Percentiles rank a stretch among this genome's conserved stretches.
Conservation (phyloP, 129 eudicot genomes). For the Lonicera japonica region DNA sequence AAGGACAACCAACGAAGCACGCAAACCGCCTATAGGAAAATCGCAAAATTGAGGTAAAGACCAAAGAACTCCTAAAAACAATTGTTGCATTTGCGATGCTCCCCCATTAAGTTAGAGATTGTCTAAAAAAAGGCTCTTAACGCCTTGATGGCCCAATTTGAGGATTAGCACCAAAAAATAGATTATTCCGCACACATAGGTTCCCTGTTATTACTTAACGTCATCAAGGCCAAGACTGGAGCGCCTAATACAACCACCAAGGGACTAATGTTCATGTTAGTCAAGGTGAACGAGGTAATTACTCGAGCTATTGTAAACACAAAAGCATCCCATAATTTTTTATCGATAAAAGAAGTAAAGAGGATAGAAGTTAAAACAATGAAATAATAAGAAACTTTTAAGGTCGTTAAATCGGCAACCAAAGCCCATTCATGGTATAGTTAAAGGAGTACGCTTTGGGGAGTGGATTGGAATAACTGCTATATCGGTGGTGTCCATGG, state of each 20-base stretch:
- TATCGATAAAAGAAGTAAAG: too few relatives aligned
- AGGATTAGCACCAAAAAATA: not conserved
- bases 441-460: not conserved
- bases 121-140: not conserved
- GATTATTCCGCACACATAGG: not conserved
- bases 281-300: not conserved
- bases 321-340: too few relatives aligned
- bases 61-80: not conserved
- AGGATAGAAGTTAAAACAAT: too few relatives aligned
- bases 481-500: too few relatives aligned
- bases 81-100: not conserved
- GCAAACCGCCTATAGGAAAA: too few relatives aligned
- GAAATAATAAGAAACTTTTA: not conserved
- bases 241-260: not conserved
- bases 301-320: not conserved
- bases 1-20: too few relatives aligned
- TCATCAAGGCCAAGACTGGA: not conserved
- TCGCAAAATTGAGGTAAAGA: too few relatives aligned
- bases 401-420: not conserved
- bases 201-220: not conserved
- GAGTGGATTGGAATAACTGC: too few relatives aligned
- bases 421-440: not conserved
- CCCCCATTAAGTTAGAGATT: not conserved
- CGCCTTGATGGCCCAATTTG: not conserved
- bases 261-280: not conserved